phyloP scores from a whole-genome alignment of 192 early-diverging fungal species.

The Chytriomyces confervae region DNA sequence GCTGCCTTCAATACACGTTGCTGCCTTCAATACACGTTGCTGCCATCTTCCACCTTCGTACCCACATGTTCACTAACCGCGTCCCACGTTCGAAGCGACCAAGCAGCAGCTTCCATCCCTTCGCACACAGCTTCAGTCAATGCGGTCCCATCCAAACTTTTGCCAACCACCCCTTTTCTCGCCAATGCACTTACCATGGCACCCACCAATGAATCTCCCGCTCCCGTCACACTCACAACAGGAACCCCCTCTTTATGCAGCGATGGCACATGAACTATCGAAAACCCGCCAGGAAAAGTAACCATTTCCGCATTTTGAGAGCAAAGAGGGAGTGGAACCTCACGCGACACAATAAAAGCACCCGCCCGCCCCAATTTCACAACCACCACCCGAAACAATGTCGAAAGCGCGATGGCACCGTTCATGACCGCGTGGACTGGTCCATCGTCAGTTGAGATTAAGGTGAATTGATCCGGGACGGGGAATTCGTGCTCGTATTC shows the following conservation, averaged over 20 bases:
- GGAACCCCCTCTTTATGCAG: neutral
- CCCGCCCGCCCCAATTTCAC: conserved; percentile 78
- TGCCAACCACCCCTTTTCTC: neutral
- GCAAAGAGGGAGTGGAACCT: neutral
- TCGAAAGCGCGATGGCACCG: conserved; percentile 49
- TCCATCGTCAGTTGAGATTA: neutral
- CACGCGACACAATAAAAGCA: conserved; percentile 42
- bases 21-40: no score
- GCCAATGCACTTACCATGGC: conserved; percentile 33
- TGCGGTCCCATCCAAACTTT: neutral
- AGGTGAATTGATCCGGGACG: neutral
- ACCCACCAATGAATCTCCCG: conserved; percentile 73
- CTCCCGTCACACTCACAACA: conserved; percentile 74
- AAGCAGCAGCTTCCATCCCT: conserved; percentile 35
- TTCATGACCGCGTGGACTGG: conserved; percentile 7
- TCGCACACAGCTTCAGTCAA: conserved; percentile 1
- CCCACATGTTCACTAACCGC: conserved; percentile 31
- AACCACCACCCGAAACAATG: conserved; percentile 61
- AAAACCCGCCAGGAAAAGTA: neutral
- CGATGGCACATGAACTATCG: neutral
- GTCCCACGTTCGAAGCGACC: conserved; percentile 19
- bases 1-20: no score
- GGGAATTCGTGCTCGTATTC: neutral
- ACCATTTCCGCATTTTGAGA: neutral
- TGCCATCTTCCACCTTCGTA: no score